Base-by-base conservation (phyloP, 257 asterid species). In the Ajuga chamaepitys region DNA sequence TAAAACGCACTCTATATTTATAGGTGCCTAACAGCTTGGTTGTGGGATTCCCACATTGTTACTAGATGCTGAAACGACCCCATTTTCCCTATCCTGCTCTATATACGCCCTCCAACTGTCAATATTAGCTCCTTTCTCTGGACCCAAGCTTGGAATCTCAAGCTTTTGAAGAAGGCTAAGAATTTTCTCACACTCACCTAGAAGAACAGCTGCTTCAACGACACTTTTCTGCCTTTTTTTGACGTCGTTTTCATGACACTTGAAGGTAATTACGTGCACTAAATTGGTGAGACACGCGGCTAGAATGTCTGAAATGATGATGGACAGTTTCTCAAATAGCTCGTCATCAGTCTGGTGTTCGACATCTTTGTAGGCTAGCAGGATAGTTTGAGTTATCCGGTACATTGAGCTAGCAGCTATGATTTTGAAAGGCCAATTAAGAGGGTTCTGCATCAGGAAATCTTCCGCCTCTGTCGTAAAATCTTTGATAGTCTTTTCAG, bases 351-450 rank as follows among this genome's bases (percentile, higher is more conserved):
- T 20, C 3, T 2, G 16, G 13, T 72, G 70, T 1, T 62, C 44
- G 10, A 47, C 47, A 0, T 5, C 67, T 1, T 38, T 12, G 0
- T 11, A 32, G 13, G 40, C 21, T 11, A 47, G 34, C 66, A 72
- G 11, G n/a, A 78, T 47, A 22, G 78, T 65, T 20, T 22, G 61
- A 50, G 74, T 64, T 4, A 70, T 69, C 26, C 76, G 32, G 11
- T 78, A 73, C 84, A 81, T 76, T 22, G 81, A 77, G 41, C 77
- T 75, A 1, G 83, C 79, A 4, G 79, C 77, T 28, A 68, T 18
- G 13, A 41, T 3, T 1, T 30, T 30, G 7, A 8, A 0, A 4
- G 37, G 37, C 37, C 37, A 30, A 30, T 3, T 30, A 30, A 30
- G 24, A 35, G 48, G 50, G 21, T 35, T 24, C 9, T 21, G 11